Base-by-base conservation (phyloP, 2,329 filamentous ascomycete species). In the Aspergillus thermomutatus region DNA sequence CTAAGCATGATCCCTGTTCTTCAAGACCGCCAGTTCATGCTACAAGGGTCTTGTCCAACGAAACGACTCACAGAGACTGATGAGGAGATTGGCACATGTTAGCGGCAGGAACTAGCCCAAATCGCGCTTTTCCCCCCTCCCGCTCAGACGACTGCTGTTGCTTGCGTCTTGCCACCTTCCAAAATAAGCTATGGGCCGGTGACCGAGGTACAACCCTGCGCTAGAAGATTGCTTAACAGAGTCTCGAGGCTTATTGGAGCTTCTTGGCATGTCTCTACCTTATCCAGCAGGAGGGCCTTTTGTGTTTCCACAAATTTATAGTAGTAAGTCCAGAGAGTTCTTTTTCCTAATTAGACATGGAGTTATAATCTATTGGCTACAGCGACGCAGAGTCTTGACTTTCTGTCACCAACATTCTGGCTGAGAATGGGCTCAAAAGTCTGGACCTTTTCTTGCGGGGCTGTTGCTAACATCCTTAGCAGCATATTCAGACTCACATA, bases 211-310 rank as follows among this genome's bases (percentile, higher is more conserved):
- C 41, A 55, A 45, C 48, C 6, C n/a, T 14, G 31, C 41, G 25
- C 53, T 52, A 51, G 27, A 23, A 23, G 34, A 47, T 47, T 53
- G 53, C 53, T 55, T 55, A 51, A 55, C 40, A 48, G 28, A 23
- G 10, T 31, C 28, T 50, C 40, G 40, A 48, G 27, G 37, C 25
- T 23, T 28, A 27, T 46, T 27, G 21, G 37, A 21, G 27, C 37
- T 11, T 21, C 40, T 46, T 46, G 43, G 43, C 43, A 26, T 25
- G 14, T 14, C 19, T 26, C 19, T 25, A 46, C 23, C 21, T 37
- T 37, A n/a, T 37, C 31, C 31, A 37, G 8, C 43, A 14, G 43
- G 21, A 11, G 1, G 43, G 21, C 10, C 10, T 14, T 19, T 7
- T 14, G 43, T 11, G 19, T 6, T 14, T 14, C 23, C 21, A 7